Evolutionary conservation across 1,139 yeast genomes (phyloP), one percentile per base, ranked within the genome.

Genomic region (Blastobotrys raffinosifermentans): DNA sequence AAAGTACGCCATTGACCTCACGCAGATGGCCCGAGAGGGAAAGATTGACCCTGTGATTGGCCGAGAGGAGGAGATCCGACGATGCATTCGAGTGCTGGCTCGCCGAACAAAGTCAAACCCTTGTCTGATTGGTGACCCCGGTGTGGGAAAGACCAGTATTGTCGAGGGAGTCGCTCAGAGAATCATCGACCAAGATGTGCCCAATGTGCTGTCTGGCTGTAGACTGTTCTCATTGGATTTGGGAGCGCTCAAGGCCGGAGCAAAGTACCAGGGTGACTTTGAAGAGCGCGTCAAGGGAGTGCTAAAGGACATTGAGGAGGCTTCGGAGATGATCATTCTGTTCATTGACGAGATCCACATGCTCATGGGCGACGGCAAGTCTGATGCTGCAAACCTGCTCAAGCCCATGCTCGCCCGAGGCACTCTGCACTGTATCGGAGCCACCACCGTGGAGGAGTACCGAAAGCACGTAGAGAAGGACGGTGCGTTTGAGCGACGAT

Each of bases 161-260:
- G 95, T 89, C 35, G 99, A 91, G 68, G 98, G 98, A 50, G 96
- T 91, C 41, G 97, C 98, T 11, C 97, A 91, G 65, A 75, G 98
- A 66, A 87, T 91, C 47, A 80, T 91, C 45, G 96, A 91, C 55
- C 86, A 85, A 43, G 99, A 91, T 63, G 95, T 93, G 13, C 98
- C 98, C 31, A 75, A 79, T 33, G 83, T 89, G 44, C 71, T 91
- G 51, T 81, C 85, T 38, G 78, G 78, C 46, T 77, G 95, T 47
- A 76, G 81, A 48, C 70, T 91, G 40, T 87, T 80, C 61, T 84
- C 96, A 10, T 72, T 91, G 46, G 98, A 91, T 61, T 72, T 91
- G 51, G 97, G 97, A 47, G 93, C 98, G 1, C 74, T 91, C 54
- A 89, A 94, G 41, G 98, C 98, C 5, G 99, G 99, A 63, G 97